phyloP scores from a whole-genome alignment of 257 asterid genomes.

The Fraxinus quadrangulata region DNA sequence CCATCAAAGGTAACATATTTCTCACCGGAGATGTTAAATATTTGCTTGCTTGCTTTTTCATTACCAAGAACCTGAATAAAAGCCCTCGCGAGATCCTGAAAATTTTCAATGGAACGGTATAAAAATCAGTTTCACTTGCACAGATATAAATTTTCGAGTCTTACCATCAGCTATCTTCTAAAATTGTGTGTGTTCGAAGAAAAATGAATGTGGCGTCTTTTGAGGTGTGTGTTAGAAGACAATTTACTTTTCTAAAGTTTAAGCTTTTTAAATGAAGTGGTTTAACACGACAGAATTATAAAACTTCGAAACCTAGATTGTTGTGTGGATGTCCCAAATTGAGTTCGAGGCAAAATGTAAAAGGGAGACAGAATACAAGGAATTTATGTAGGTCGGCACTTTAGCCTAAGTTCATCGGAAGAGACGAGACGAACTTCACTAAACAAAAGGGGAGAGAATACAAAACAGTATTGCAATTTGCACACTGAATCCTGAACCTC shows the following conservation, averaged over 20 bases:
- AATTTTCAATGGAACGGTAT: slow-evolving; percentile 15
- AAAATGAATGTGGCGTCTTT: neutral
- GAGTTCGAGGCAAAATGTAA: too few relatives aligned
- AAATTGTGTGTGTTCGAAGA: neutral
- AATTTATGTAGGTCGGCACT: neutral
- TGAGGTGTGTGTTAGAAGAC: neutral
- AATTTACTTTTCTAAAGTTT: neutral
- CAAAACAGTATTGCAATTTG: neutral
- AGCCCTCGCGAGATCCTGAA: slow-evolving; percentile 87
- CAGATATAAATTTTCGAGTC: neutral
- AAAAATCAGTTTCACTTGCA: slow-evolving; percentile 1
- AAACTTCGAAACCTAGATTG: neutral
- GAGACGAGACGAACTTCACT: neutral
- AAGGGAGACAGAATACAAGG: neutral
- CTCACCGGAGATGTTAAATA: slow-evolving; percentile 92
- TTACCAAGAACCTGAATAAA: slow-evolving; percentile 87
- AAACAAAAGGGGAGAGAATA: neutral
- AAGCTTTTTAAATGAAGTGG: neutral
- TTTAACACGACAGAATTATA: too few relatives aligned
- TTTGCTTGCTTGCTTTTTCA: slow-evolving; percentile 83
- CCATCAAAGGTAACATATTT: slow-evolving; percentile 95
- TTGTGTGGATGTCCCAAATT: neutral
- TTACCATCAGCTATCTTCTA: neutral
- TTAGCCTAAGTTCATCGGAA: neutral
- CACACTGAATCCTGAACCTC: neutral